Percentiles rank a stretch among this genome's conserved stretches.
These are phyloP conservation scores for Boletus rubropictus DNA, from an alignment of 768 basidiomycete genomes.

Conservation along the genomic window DNA sequence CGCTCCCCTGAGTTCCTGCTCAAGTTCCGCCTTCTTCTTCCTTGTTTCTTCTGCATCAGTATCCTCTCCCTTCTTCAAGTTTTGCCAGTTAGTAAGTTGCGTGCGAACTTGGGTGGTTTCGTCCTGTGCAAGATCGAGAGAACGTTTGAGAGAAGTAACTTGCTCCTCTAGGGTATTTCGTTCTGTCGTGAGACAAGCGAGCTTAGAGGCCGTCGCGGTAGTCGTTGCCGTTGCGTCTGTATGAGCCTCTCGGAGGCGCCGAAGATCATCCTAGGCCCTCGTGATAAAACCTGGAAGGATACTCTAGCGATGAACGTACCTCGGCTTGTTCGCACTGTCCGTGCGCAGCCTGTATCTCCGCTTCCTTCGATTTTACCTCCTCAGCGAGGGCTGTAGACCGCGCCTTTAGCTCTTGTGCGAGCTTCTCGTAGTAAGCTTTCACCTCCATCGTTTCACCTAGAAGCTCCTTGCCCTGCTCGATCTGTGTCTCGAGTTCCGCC, in stretches of 20 bases:
- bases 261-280: slow-evolving; percentile 33
- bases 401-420: slow-evolving; percentile 26
- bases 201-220: slow-evolving; percentile 43
- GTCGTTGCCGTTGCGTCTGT: slow-evolving; percentile 44
- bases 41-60: slow-evolving; percentile 51
- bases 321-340: slow-evolving; percentile 43
- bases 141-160: slow-evolving; percentile 48
- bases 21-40: slow-evolving; percentile 51
- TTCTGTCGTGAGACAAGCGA: slow-evolving; percentile 54
- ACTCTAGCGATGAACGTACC: slow-evolving; percentile 29
- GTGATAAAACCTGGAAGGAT: not conserved
- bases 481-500: slow-evolving; percentile 48
- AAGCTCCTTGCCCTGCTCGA: slow-evolving; percentile 49
- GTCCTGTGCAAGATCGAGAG: slow-evolving; percentile 54
- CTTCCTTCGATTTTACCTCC: slow-evolving; percentile 37
- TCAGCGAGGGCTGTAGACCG: slow-evolving; percentile 31
- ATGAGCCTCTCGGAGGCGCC: slow-evolving; percentile 44
- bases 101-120: slow-evolving; percentile 49
- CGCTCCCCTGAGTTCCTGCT: slow-evolving; percentile 47
- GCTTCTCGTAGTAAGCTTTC: slow-evolving; percentile 22
- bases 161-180: slow-evolving; percentile 51
- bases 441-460: slow-evolving; percentile 26
- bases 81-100: slow-evolving; percentile 67
- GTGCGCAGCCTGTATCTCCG: slow-evolving; percentile 34
- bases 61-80: slow-evolving; percentile 57